Evolutionary conservation across 176 grass and related monocot species (phyloP).

Genomic region (Phyllostachys edulis): DNA sequence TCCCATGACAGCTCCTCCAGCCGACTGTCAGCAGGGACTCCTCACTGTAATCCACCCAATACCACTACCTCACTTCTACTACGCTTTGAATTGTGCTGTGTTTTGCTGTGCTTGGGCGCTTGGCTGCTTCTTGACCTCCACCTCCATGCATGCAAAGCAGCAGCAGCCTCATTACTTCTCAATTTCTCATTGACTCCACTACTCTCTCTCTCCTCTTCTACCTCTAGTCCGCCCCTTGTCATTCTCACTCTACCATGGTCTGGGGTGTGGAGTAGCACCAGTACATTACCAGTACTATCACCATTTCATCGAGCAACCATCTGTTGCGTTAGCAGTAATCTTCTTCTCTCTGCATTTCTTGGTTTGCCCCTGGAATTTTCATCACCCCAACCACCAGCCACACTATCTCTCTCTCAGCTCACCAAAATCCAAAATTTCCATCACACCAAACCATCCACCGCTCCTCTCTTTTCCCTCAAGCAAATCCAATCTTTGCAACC

Average conservation of each 20-base stretch:
- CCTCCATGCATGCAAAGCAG: constrained; percentile 53
- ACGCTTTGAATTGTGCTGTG: background rate
- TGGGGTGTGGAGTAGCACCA: background rate
- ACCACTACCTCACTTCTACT: background rate
- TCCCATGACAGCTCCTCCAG: constrained; percentile 37
- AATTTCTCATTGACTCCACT: constrained; percentile 43
- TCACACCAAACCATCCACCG: constrained; percentile 43
- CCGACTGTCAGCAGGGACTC: constrained; percentile 7
- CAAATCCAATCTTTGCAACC: constrained; percentile 38
- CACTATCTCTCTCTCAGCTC: background rate
- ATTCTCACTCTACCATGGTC: background rate
- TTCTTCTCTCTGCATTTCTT: background rate
- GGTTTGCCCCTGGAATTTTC: background rate
- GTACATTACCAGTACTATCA: constrained; percentile 1
- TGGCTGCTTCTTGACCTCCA: background rate
- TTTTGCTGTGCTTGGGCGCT: background rate
- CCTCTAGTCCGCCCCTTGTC: background rate
- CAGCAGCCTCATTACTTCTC: constrained; percentile 40
- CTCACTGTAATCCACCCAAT: constrained; percentile 26
- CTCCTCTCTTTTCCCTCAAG: constrained; percentile 33
- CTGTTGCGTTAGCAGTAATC: background rate
- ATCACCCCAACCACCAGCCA: constrained; percentile 20
- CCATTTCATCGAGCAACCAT: constrained; percentile 18
- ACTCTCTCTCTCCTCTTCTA: background rate
- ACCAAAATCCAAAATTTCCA: constrained; percentile 40